Conservation (phyloP, 176 grass and related monocot genomes). For the Saccharum officinarum region DNA sequence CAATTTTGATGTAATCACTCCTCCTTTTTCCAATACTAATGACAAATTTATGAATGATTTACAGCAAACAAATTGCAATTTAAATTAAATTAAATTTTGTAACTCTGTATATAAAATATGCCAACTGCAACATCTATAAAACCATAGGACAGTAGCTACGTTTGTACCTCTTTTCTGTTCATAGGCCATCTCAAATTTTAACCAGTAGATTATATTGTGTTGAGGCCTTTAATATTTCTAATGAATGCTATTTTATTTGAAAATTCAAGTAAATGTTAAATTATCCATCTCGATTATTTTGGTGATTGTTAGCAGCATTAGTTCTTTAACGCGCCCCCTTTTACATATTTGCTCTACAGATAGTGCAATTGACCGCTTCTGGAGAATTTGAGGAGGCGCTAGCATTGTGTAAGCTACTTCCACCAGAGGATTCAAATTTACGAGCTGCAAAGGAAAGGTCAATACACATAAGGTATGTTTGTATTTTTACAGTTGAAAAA, state of each 20-base stretch:
- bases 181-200: background rate
- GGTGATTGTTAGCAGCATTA: constrained; percentile 15
- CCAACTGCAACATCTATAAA: background rate
- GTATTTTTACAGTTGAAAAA: constrained; percentile 9
- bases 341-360: constrained; percentile 55
- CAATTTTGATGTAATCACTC: background rate
- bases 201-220: constrained; percentile 21
- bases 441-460: constrained; percentile 95
- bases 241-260: background rate
- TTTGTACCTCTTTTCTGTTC: background rate
- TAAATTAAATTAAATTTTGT: constrained; percentile 1
- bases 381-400: constrained; percentile 99
- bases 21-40: background rate
- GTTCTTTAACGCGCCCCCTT: constrained; percentile 10
- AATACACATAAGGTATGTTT: constrained; percentile 91
- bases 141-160: constrained; percentile 2
- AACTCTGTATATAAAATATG: constrained; percentile 3
- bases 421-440: constrained; percentile 95
- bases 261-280: background rate
- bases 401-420: constrained; percentile 91
- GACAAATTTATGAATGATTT: background rate
- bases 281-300: constrained; percentile 12
- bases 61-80: background rate
- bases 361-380: constrained; percentile 95
- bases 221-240: constrained; percentile 2